These are phyloP conservation scores for Fusarium luffae DNA, from an alignment of 2,329 filamentous ascomycete genomes.

Conservation along the genomic window DNA sequence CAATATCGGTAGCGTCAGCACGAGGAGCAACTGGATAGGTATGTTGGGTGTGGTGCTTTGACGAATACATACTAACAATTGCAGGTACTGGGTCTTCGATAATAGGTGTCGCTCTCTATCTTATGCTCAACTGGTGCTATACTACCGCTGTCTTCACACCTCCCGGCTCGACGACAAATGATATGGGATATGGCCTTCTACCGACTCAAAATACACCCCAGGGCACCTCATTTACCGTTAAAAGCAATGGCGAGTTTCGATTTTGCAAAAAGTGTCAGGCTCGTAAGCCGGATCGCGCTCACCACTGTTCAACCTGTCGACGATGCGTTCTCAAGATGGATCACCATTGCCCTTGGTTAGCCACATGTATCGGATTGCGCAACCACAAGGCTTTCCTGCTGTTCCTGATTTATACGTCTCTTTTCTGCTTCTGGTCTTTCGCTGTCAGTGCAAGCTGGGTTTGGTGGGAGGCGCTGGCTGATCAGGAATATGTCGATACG, in stretches of 20 bases:
- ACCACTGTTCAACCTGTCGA: conserved; percentile 95
- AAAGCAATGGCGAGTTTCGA: conserved; percentile 84
- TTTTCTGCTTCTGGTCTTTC: conserved; percentile 88
- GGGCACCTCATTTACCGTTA: conserved; percentile 87
- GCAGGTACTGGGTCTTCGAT: conserved; percentile 67
- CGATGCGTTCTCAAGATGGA: conserved; percentile 99
- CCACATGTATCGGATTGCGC: conserved; percentile 90
- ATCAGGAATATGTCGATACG: conserved; percentile 77
- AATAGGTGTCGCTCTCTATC: conserved; percentile 77
- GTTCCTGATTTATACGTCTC: conserved; percentile 87
- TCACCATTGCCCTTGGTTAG: conserved; percentile 98
- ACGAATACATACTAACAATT: conserved; percentile 3
- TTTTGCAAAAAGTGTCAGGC: conserved; percentile 99
- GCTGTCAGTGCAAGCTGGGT: conserved; percentile 83
- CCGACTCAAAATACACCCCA: conserved; percentile 73
- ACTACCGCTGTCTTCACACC: conserved; percentile 92
- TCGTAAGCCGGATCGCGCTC: conserved; percentile 92
- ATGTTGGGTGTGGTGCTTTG: conserved; percentile 36
- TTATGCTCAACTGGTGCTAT: conserved; percentile 88
- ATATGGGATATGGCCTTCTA: conserved; percentile 80
- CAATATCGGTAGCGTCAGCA: conserved; percentile 71
- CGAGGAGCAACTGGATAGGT: conserved; percentile 69
- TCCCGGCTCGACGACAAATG: conserved; percentile 77
- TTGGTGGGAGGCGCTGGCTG: conserved; percentile 81
- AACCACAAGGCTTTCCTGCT: conserved; percentile 97